phyloP scores from a whole-genome alignment of 228 moss, liverwort and hornwort genomes.

The Sphagnum magellanicum region DNA sequence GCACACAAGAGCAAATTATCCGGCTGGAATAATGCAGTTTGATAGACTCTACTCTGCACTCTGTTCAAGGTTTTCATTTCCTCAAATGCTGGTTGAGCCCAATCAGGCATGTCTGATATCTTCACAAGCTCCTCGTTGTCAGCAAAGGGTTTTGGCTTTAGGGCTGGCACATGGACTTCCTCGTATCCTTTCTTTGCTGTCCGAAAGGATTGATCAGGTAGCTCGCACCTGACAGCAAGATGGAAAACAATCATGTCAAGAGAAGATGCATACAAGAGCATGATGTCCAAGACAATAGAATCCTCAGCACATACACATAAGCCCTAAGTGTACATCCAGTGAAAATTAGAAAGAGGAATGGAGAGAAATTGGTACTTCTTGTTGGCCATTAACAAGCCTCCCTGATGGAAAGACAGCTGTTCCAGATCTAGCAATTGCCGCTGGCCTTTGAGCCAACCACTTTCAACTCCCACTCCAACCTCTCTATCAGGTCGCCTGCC shows the following conservation, averaged over 20 bases:
- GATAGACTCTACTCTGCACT: slow-evolving; percentile 92
- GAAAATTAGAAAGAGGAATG: neutral
- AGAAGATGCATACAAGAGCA: too few relatives aligned
- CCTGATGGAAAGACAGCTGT: slow-evolving; percentile 86
- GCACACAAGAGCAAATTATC: slow-evolving; percentile 85
- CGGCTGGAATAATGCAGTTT: slow-evolving; percentile 75
- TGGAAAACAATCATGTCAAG: neutral
- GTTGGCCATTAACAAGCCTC: slow-evolving; percentile 96
- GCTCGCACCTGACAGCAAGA: slow-evolving; percentile 47
- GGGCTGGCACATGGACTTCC: slow-evolving; percentile 89
- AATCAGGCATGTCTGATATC: slow-evolving; percentile 79
- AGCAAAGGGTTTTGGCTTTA: slow-evolving; percentile 79
- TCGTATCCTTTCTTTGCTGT: slow-evolving; percentile 86
- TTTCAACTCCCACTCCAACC: slow-evolving; percentile 60
- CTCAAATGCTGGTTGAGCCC: slow-evolving; percentile 84
- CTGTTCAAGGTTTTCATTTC: slow-evolving; percentile 86
- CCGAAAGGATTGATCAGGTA: slow-evolving; percentile 72
- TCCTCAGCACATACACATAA: neutral
- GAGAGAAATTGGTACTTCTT: slow-evolving; percentile 32
- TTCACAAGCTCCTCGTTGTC: slow-evolving; percentile 89
- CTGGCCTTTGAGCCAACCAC: slow-evolving; percentile 94
- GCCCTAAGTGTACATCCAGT: neutral
- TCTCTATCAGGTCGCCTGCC: slow-evolving; percentile 65
- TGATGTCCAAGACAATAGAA: too few relatives aligned
- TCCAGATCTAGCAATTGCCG: slow-evolving; percentile 87